Conservation (phyloP, 2,329 filamentous ascomycete species). For the Colletotrichum trifolii region DNA sequence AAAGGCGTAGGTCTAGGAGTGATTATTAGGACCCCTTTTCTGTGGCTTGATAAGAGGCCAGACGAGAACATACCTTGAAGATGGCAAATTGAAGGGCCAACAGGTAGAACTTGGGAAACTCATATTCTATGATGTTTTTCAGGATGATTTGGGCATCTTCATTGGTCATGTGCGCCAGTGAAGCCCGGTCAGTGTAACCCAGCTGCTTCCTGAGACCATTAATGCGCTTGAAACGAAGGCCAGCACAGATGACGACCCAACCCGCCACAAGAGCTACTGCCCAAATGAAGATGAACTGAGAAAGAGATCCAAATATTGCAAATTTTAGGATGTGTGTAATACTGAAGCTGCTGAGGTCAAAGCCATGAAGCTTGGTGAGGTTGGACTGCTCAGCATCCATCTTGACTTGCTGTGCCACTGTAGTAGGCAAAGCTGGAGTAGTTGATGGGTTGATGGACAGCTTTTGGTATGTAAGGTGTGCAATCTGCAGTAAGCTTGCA, state of each 20-base stretch:
- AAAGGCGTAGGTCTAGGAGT: constrained; percentile 52
- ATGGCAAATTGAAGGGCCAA: constrained; percentile 52
- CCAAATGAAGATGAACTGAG: neutral
- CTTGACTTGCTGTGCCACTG: too few species aligned
- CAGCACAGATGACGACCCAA: constrained; percentile 49
- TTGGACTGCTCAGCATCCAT: too few species aligned
- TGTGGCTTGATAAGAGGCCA: too few species aligned
- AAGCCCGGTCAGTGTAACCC: constrained; percentile 48
- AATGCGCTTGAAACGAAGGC: constrained; percentile 50
- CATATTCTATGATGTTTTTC: constrained; percentile 44
- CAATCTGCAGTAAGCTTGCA: too few species aligned
- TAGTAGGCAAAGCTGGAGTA: too few species aligned
- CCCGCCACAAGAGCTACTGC: constrained; percentile 39
- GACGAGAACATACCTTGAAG: constrained; percentile 47
- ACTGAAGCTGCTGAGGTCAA: too few species aligned
- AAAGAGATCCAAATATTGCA: neutral
- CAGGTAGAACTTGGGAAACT: constrained; percentile 53
- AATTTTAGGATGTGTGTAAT: neutral
- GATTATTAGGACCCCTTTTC: neutral
- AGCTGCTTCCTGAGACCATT: constrained; percentile 43
- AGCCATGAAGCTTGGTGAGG: too few species aligned
- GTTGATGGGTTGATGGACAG: too few species aligned
- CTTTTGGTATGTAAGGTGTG: too few species aligned
- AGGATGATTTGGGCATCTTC: constrained; percentile 58
- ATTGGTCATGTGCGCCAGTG: constrained; percentile 53